Conservation (phyloP, 352 stramenopile species). For the Phytophthora sp. region DNA sequence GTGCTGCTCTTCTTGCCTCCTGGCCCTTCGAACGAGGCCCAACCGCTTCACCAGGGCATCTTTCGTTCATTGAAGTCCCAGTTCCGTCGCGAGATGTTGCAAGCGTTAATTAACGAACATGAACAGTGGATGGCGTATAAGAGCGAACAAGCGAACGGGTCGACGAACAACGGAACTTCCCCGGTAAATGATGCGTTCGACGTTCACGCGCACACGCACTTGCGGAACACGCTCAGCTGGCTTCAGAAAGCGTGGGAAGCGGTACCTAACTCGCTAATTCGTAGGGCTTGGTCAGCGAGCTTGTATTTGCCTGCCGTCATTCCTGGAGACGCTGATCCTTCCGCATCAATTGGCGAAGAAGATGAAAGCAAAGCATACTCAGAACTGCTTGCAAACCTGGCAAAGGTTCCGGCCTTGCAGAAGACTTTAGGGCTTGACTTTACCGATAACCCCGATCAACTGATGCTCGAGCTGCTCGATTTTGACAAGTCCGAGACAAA, state of each 20-base stretch:
- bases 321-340: conserved; percentile 32
- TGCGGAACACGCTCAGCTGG: conserved; percentile 51
- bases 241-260: conserved; percentile 55
- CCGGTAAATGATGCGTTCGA: conserved; percentile 37
- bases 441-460: conserved; percentile 23
- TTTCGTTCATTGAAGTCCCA: conserved; percentile 62
- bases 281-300: conserved; percentile 45
- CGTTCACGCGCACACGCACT: conserved; percentile 48
- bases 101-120: conserved; percentile 45
- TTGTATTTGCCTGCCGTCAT: conserved; percentile 41
- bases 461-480: conserved; percentile 45
- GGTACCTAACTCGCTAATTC: conserved; percentile 35
- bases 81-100: conserved; percentile 68
- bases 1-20: conserved; percentile 72
- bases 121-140: conserved; percentile 21
- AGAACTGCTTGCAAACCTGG: conserved; percentile 31
- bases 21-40: conserved; percentile 34
- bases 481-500: conserved; percentile 48
- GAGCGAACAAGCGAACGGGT: conserved; percentile 1
- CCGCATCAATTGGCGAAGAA: conserved; percentile 15
- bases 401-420: conserved; percentile 30
- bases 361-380: conserved; percentile 26
- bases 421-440: conserved; percentile 45
- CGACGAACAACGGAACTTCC: conserved; percentile 4
- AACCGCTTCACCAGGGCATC: conserved; percentile 72